Conservation (phyloP, 2,329 filamentous ascomycete species). For the Fusarium brachygibbosum region DNA sequence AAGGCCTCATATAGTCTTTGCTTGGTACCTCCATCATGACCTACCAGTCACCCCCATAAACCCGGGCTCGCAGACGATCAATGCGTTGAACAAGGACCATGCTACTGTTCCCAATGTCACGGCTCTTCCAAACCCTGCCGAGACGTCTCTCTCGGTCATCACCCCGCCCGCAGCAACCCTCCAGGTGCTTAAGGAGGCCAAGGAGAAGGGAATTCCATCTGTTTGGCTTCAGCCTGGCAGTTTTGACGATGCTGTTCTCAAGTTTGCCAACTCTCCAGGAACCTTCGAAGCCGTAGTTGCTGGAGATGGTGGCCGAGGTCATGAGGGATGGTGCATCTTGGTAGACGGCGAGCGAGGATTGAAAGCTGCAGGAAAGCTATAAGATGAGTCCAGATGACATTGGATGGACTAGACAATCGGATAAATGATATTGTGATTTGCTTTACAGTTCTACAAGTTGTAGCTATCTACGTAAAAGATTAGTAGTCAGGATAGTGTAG, state of each 20-base stretch:
- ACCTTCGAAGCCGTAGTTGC: conserved; percentile 78
- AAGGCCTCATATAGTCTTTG: conserved; percentile 76
- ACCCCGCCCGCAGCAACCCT: conserved; percentile 86
- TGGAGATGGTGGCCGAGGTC: conserved; percentile 72
- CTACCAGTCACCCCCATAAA: conserved; percentile 89
- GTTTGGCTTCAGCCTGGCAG: conserved; percentile 94
- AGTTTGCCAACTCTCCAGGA: conserved; percentile 72
- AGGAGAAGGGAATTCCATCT: conserved; percentile 76
- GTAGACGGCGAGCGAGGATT: conserved; percentile 82
- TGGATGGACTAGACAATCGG: neutral
- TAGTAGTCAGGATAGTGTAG: neutral
- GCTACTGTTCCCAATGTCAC: conserved; percentile 75
- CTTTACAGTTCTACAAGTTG: neutral
- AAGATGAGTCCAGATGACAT: conserved; percentile 4
- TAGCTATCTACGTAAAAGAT: neutral
- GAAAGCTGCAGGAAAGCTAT: conserved; percentile 68
- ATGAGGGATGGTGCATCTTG: conserved; percentile 88
- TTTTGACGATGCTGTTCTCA: conserved; percentile 81
- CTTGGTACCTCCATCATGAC: conserved; percentile 85
- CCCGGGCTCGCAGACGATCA: conserved; percentile 75
- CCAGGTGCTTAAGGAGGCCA: conserved; percentile 81
- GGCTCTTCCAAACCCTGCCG: conserved; percentile 72
- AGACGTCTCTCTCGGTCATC: conserved; percentile 86
- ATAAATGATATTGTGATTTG: neutral
- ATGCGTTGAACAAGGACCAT: conserved; percentile 70